These are phyloP conservation scores for Phaseolus lunatus DNA, from an alignment of 306 rosid species.

Conservation along the genomic window DNA sequence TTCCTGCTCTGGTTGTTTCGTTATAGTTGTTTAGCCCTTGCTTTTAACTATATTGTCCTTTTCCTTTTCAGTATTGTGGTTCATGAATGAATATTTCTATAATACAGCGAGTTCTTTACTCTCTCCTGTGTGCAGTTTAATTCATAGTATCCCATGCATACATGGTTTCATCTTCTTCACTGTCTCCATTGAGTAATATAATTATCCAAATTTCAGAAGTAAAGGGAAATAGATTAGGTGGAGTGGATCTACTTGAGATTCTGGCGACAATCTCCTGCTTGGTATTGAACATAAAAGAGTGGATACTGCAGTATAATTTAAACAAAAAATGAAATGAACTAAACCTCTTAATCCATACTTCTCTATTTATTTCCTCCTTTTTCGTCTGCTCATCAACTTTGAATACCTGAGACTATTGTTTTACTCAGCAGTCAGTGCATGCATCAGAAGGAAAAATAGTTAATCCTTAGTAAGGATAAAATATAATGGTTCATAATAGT, in stretches of 20 bases:
- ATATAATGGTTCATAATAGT: constrained; percentile 9
- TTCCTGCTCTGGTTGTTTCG: constrained; percentile 11
- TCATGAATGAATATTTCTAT: neutral
- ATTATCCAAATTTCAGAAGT: neutral
- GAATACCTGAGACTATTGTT: neutral
- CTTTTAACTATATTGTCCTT: neutral
- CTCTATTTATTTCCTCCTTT: neutral
- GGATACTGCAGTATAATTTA: neutral
- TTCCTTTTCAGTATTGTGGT: neutral
- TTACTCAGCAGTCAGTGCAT: constrained; percentile 6
- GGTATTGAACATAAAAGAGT: neutral
- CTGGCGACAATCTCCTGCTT: neutral
- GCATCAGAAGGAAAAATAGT: constrained; percentile 2
- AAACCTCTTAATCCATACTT: neutral
- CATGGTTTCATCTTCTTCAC: neutral
- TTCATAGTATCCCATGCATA: neutral
- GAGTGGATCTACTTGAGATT: neutral
- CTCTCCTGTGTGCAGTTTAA: neutral
- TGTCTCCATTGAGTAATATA: neutral
- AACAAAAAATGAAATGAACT: neutral
- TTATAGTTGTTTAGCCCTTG: neutral
- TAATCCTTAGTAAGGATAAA: neutral
- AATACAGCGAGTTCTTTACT: neutral
- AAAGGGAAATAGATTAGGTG: neutral
- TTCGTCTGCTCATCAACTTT: constrained; percentile 18